A percentile compares a stretch with the other conserved stretches of the same genome.
phyloP scores from a whole-genome alignment of 208 protist species.

The Acanthamoeba rhysodes region DNA sequence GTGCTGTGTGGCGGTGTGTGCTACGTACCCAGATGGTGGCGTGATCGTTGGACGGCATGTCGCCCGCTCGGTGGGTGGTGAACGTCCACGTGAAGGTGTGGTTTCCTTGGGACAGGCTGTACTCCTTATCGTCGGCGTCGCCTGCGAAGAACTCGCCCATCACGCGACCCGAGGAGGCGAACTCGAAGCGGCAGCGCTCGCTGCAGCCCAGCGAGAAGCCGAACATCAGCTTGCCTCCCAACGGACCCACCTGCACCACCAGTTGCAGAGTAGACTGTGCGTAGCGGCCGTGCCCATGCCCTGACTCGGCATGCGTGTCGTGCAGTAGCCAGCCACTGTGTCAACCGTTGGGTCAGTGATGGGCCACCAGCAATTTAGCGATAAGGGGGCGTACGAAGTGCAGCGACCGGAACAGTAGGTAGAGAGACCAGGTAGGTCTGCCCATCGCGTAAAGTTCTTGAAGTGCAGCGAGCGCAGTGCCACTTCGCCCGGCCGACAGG shows the following conservation, averaged over 20 bases:
- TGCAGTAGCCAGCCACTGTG: slow-evolving; percentile 48
- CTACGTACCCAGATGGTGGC: slow-evolving; percentile 6
- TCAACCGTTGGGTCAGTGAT: neutral
- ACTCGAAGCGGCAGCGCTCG: slow-evolving; percentile 50
- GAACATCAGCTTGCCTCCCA: slow-evolving; percentile 1
- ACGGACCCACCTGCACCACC: neutral
- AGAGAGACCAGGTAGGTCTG: neutral
- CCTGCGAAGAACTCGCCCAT: neutral
- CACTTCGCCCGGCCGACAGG: neutral
- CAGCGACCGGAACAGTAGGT: slow-evolving; percentile 49
- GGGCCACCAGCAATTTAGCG: neutral
- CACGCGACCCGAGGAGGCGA: neutral
- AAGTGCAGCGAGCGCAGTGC: neutral
- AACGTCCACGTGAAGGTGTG: slow-evolving; percentile 28
- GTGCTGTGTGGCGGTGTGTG: neutral
- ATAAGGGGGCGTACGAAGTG: neutral
- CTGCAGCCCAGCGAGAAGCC: neutral
- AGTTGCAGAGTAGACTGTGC: slow-evolving; percentile 35
- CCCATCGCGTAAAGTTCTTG: slow-evolving; percentile 11
- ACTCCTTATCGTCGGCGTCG: neutral
- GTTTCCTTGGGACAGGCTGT: neutral
- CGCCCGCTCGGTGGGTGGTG: slow-evolving; percentile 30
- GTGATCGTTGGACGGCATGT: neutral
- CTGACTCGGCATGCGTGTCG: neutral
- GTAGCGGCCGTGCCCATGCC: slow-evolving; percentile 51